Base-by-base conservation (phyloP, 805 yeast genomes). In the Phaffomyces thermotolerans region DNA sequence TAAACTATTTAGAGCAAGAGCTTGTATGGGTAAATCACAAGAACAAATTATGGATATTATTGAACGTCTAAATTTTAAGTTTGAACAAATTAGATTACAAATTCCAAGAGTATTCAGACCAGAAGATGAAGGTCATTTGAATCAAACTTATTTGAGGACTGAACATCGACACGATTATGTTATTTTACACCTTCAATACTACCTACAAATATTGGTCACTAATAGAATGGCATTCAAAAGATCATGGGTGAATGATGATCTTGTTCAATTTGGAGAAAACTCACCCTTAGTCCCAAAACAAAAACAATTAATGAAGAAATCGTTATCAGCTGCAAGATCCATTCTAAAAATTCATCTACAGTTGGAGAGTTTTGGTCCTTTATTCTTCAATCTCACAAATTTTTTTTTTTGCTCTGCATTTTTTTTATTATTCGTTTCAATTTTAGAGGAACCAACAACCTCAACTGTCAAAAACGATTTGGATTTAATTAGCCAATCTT, bases 201-300 rank as follows among this genome's bases (percentile, higher is more conserved):
- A 49, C 34, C 41, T 53, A 3, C 47, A 48, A 18, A 36, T 43
- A 10, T 45, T 57, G 51, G 43, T 53, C 9, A 46, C 53, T 31
- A 57, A 56, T 45, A 50, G 60, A 46, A 51, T 56, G 56, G 57
- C 62, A 3, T 57, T 55, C 20, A 50, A 49, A 8, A 47, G 52
- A 36, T 49, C 56, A 2, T 57, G 60, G 62, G 31, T 49, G 15
- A 48, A 48, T 47, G 52, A 46, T 36, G 56, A 51, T 33, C 12
- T 44, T 15, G 43, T 41, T 2, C 36, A 36, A 17, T 43, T 46
- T 32, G 42, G 43, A 20, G 41, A 39, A 15, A 32, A 10, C 34
- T 31, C 39, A 10, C 25, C 30, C 4, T 27, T 34, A 5, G 34
- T 48, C 3, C 54, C 57, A 23, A 31, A 41, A 14, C 59, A 55